phyloP scores from a whole-genome alignment of 2,329 filamentous ascomycete genomes.

The Apiospora saccharicola region DNA sequence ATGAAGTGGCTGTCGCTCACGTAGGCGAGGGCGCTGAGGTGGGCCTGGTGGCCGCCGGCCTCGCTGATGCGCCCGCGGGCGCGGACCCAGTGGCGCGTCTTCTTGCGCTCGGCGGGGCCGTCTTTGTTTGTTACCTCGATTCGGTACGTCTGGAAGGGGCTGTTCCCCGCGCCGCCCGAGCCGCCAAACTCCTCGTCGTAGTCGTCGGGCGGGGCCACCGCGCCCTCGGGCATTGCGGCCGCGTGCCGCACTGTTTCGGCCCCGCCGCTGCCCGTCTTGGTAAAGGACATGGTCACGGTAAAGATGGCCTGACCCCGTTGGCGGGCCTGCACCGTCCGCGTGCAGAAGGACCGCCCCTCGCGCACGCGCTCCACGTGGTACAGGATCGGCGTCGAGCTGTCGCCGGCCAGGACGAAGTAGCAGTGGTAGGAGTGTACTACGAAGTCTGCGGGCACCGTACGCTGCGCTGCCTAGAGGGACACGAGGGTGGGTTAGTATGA shows the following conservation, averaged over 20 bases:
- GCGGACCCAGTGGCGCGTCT: slow-evolving; percentile 77
- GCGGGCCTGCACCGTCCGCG: slow-evolving; percentile 92
- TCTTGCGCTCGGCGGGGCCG: slow-evolving; percentile 66
- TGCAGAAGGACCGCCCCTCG: slow-evolving; percentile 88
- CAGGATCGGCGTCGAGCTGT: slow-evolving; percentile 82
- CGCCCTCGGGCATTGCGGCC: slow-evolving; percentile 60
- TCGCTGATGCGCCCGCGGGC: slow-evolving; percentile 77
- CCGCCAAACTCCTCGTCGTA: slow-evolving; percentile 53
- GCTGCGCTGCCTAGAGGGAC: slow-evolving; percentile 78
- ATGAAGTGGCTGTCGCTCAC: slow-evolving; percentile 95
- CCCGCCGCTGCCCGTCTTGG: slow-evolving; percentile 67
- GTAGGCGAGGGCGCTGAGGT: slow-evolving; percentile 89
- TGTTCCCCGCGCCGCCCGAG: slow-evolving; percentile 39
- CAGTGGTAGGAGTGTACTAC: slow-evolving; percentile 96
- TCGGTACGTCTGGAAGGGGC: slow-evolving; percentile 56
- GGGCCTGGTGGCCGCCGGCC: slow-evolving; percentile 77
- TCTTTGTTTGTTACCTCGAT: slow-evolving; percentile 51
- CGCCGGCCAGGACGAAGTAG: slow-evolving; percentile 95
- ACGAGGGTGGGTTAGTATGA: background rate
- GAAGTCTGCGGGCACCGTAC: slow-evolving; percentile 83
- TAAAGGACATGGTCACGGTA: slow-evolving; percentile 92
- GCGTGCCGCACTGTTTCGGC: slow-evolving; percentile 68
- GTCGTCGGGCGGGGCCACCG: slow-evolving; percentile 49
- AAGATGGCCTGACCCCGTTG: slow-evolving; percentile 92
- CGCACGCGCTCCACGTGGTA: slow-evolving; percentile 96